phyloP scores from a whole-genome alignment of 169 alveolate genomes.

The Besnoitia besnoiti region DNA sequence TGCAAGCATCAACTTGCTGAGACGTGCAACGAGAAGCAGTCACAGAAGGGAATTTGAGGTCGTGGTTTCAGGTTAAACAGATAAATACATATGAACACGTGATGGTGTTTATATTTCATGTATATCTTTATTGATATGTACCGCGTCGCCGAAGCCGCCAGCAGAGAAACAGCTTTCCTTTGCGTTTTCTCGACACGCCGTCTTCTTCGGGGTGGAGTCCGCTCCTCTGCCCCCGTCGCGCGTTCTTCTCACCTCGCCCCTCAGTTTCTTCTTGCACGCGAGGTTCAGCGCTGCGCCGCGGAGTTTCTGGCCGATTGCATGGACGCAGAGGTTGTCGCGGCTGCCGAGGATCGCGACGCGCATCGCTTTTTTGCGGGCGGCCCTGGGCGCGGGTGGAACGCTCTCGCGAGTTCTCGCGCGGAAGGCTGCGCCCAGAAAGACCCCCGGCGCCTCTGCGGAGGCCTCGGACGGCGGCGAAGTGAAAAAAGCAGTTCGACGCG shows the following conservation, averaged over 20 bases:
- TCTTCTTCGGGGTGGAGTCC: too few relatives aligned
- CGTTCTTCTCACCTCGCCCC: slow-evolving; percentile 14
- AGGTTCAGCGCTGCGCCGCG: slow-evolving; percentile 13
- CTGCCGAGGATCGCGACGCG: not conserved
- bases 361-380: not conserved
- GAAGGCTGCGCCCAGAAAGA: not conserved
- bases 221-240: too few relatives aligned
- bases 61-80: too few relatives aligned
- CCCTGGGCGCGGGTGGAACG: not conserved
- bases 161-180: too few relatives aligned
- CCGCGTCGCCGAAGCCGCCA: too few relatives aligned
- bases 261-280: slow-evolving; percentile 27
- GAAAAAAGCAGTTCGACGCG: not conserved
- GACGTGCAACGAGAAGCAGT: too few relatives aligned
- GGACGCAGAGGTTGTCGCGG: slow-evolving; percentile 29
- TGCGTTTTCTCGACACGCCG: too few relatives aligned
- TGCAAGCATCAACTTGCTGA: too few relatives aligned
- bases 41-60: too few relatives aligned
- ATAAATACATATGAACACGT: too few relatives aligned
- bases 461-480: not conserved
- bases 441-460: not conserved
- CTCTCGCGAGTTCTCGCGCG: not conserved
- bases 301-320: not conserved
- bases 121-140: too few relatives aligned
- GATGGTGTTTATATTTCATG: too few relatives aligned